These are phyloP conservation scores for Zanthoxylum bungeanum DNA, from an alignment of 345 rosid species.

Conservation along the genomic window DNA sequence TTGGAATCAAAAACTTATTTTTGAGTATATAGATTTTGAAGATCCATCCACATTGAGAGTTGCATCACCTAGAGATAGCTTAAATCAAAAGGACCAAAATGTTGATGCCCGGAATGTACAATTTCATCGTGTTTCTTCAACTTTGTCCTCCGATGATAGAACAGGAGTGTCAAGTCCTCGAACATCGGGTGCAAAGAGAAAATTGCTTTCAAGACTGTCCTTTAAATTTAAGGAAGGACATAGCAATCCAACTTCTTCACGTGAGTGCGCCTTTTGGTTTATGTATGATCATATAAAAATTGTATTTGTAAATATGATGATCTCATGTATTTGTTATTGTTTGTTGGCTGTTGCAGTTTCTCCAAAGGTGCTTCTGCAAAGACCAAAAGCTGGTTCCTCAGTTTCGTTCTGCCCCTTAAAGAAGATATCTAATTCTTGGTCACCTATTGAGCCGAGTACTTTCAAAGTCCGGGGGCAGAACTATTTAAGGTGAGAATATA, in stretches of 20 bases:
- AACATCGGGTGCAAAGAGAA: conserved; percentile 38
- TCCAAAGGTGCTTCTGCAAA: conserved; percentile 31
- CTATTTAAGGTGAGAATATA: conserved; percentile 47
- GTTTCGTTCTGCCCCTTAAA: conserved; percentile 54
- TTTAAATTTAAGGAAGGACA: conserved; percentile 55
- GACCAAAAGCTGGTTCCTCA: conserved; percentile 73
- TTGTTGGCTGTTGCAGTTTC: conserved; percentile 21
- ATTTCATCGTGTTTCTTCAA: conserved; percentile 48
- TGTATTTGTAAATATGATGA: neutral
- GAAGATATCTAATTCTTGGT: conserved; percentile 69
- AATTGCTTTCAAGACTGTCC: conserved; percentile 42
- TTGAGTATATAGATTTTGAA: conserved; percentile 37
- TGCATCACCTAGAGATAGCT: conserved; percentile 34
- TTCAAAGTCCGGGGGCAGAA: conserved; percentile 64
- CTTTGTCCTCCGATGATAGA: conserved; percentile 42
- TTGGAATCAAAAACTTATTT: neutral
- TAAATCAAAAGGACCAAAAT: conserved; percentile 9
- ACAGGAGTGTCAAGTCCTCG: conserved; percentile 32
- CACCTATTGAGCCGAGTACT: conserved; percentile 51
- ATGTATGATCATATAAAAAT: neutral
- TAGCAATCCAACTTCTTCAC: conserved; percentile 26
- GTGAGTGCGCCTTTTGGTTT: conserved; percentile 29
- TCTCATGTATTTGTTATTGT: neutral
- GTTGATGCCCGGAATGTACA: neutral
- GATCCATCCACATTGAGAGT: conserved; percentile 28